Evolutionary conservation across 441 rosid species (phyloP).

Genomic region (Viola pubescens): DNA sequence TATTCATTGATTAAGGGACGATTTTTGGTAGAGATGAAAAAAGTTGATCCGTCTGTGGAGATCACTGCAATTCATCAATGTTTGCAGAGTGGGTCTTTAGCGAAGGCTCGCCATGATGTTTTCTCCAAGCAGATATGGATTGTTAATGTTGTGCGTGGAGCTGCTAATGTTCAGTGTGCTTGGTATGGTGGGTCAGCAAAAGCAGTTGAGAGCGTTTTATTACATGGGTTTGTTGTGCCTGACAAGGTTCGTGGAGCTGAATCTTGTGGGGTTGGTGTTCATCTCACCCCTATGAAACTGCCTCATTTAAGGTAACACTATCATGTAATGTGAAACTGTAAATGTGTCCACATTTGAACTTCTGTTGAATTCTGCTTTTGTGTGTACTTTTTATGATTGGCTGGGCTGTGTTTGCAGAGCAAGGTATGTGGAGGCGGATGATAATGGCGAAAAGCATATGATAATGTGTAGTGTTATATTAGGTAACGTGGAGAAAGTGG

Average conservation of each 20-base stretch:
- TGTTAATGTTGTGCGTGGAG: slow-evolving; percentile 24
- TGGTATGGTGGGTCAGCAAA: slow-evolving; percentile 38
- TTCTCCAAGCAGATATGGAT: slow-evolving; percentile 30
- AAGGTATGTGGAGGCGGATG: slow-evolving; percentile 28
- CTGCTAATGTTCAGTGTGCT: slow-evolving; percentile 27
- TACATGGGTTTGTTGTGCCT: slow-evolving; percentile 32
- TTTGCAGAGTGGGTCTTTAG: slow-evolving; percentile 13
- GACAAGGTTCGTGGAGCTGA: slow-evolving; percentile 15
- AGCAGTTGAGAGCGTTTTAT: slow-evolving; percentile 23
- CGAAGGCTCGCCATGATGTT: slow-evolving; percentile 26
- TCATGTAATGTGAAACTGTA: not conserved
- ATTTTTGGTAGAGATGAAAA: slow-evolving; percentile 19
- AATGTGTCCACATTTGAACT: not conserved
- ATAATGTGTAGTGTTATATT: slow-evolving; percentile 38
- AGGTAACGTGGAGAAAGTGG: slow-evolving; percentile 43
- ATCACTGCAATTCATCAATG: slow-evolving; percentile 35
- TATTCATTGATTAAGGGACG: slow-evolving; percentile 19
- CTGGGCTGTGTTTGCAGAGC: slow-evolving; percentile 26
- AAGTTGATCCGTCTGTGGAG: slow-evolving; percentile 15
- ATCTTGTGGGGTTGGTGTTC: slow-evolving; percentile 30
- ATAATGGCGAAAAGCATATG: slow-evolving; percentile 38
- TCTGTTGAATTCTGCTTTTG: not conserved
- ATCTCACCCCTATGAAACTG: slow-evolving; percentile 32
- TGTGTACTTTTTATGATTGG: slow-evolving; percentile 2
- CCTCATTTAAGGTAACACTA: slow-evolving; percentile 31